Evolutionary conservation across 2,329 filamentous ascomycete genomes (phyloP).

Genomic region (Cladosporium sphaerospermum): DNA sequence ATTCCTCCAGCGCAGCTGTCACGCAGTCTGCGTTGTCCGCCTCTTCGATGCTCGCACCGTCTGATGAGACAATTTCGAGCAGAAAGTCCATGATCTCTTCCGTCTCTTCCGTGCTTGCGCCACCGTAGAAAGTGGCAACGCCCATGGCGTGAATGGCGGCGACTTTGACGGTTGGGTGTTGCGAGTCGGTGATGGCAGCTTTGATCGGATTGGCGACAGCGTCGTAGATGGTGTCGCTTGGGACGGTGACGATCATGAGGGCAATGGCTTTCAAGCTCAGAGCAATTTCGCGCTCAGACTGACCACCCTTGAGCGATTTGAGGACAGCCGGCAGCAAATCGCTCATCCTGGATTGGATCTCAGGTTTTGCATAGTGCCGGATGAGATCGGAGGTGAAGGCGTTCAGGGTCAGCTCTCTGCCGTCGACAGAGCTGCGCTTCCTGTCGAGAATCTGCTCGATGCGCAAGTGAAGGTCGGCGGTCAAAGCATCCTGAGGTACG

Average conservation of each 20-base stretch:
- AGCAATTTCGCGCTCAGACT: constrained; percentile 61
- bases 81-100: constrained; percentile 69
- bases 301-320: constrained; percentile 63
- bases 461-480: constrained; percentile 56
- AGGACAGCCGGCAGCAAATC: constrained; percentile 62
- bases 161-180: constrained; percentile 58
- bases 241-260: constrained; percentile 62
- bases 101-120: constrained; percentile 60
- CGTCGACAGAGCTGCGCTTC: constrained; percentile 69
- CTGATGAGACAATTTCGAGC: constrained; percentile 70
- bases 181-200: constrained; percentile 59
- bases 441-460: constrained; percentile 68
- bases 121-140: constrained; percentile 68
- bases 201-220: constrained; percentile 54
- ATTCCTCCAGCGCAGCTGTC: constrained; percentile 66
- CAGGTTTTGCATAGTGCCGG: constrained; percentile 58
- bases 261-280: constrained; percentile 66
- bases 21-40: constrained; percentile 66
- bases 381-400: constrained; percentile 61
- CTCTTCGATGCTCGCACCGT: constrained; percentile 67
- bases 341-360: constrained; percentile 52
- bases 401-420: constrained; percentile 59
- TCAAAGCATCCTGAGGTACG: constrained; percentile 50
- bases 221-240: constrained; percentile 61
- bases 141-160: constrained; percentile 68